A percentile compares a stretch with the other conserved stretches of the same genome.
Evolutionary conservation across 352 stramenopile species (phyloP).

Genomic region (Phytophthora agathidicida): DNA sequence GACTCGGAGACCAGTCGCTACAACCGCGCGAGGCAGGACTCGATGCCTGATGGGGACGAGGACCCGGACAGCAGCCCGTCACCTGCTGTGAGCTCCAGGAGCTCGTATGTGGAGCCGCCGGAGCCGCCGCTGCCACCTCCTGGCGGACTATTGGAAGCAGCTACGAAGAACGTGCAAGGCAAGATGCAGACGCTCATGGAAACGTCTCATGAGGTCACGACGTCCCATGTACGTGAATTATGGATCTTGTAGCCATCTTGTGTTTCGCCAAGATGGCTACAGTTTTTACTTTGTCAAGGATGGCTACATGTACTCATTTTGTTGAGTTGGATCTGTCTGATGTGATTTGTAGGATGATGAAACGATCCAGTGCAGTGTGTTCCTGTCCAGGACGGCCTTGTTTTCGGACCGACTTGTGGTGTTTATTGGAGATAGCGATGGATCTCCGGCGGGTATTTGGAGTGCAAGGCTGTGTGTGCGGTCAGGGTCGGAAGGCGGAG

Average conservation of each 20-base stretch:
- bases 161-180: slow-evolving; percentile 72
- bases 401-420: slow-evolving; percentile 71
- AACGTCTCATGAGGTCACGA: slow-evolving; percentile 61
- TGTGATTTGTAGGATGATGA: slow-evolving; percentile 55
- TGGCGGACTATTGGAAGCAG: slow-evolving; percentile 62
- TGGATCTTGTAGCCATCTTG: neutral
- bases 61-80: slow-evolving; percentile 43
- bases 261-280: slow-evolving; percentile 28
- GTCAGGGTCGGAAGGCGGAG: slow-evolving; percentile 61
- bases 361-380: slow-evolving; percentile 64
- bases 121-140: slow-evolving; percentile 59
- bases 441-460: slow-evolving; percentile 65
- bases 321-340: slow-evolving; percentile 4
- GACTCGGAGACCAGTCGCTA: slow-evolving; percentile 43
- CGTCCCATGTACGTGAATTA: slow-evolving; percentile 44
- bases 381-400: slow-evolving; percentile 59
- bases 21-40: slow-evolving; percentile 50
- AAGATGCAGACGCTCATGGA: slow-evolving; percentile 77
- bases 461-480: slow-evolving; percentile 65
- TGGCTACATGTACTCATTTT: slow-evolving; percentile 6
- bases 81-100: slow-evolving; percentile 34
- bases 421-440: slow-evolving; percentile 70
- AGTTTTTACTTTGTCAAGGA: too few species aligned
- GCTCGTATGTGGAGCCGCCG: slow-evolving; percentile 64
- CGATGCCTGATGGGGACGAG: slow-evolving; percentile 38